Evolutionary conservation across 176 grass and related monocot species (phyloP), one percentile per base, ranked within the genome.

Genomic region (Aegilops umbellulata): DNA sequence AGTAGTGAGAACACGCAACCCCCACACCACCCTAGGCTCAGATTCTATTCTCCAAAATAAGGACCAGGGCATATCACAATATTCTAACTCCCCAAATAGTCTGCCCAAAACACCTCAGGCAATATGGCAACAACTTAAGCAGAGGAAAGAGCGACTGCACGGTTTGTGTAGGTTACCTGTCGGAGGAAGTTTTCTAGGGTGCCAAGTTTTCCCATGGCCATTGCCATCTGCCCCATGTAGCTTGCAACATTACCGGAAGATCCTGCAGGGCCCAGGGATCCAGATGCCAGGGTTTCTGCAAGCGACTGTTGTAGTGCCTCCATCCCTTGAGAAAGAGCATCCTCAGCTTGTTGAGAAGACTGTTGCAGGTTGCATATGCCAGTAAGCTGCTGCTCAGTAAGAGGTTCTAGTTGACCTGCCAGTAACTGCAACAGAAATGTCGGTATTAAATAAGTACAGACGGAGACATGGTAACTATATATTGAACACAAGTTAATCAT

Each of bases 151-250:
- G 26, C 8, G 67, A 76, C 27, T 38, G 8, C 57, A 60, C 44
- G 68, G 55, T 75, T 85, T 89, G 79, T 23, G 86, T 68, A 44
- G 72, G 76, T 83, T 87, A 97, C 95, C 92, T 97, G 95, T 11
- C 84, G 92, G 53, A 97, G 90, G 79, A 97, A 97, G 82, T 92
- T 97, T 80, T 97, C 95, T 55, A 97, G 90, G 65, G 90, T 97
- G 19, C 92, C 95, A 29, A 97, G 90, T 83, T 97, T 97, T 62
- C 95, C 95, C 92, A 97, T 97, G 38, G 95, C 95, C 95, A 97
- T 97, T 23, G 95, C 95, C 95, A 97, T 94, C 62, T 97, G 95
- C 76, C 95, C 95, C 92, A 94, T 97, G 81, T 97, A 97, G 86
- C 91, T 97, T 77, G 95, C 92, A 69, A 97, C 95, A 81, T 92